Percentiles rank a stretch among this genome's conserved stretches.
phyloP scores from a whole-genome alignment of 1,284 basidiomycete species.

The Tremellales sp. region DNA sequence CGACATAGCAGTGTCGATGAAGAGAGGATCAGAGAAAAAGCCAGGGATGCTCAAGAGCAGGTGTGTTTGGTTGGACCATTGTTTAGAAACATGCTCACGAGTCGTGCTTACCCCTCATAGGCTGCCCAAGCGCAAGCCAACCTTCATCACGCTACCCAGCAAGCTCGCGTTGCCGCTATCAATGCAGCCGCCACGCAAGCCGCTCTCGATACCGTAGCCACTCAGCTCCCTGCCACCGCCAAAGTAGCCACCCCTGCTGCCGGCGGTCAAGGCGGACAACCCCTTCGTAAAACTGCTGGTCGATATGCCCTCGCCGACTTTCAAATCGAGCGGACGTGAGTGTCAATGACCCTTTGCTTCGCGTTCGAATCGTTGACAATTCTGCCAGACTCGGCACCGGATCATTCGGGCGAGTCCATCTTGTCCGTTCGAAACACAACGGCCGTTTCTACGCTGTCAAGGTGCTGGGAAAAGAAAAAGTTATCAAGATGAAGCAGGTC shows the following conservation, averaged over 20 bases:
- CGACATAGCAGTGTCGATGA: conserved; percentile 35
- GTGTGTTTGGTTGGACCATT: conserved; percentile 18
- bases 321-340: conserved; percentile 52
- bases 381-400: conserved; percentile 68
- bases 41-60: conserved; percentile 47
- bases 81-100: background rate
- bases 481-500: conserved; percentile 93
- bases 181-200: conserved; percentile 48
- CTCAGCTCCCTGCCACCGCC: conserved; percentile 14
- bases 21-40: conserved; percentile 45
- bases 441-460: conserved; percentile 92
- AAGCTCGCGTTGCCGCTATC: conserved; percentile 49
- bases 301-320: conserved; percentile 54
- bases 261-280: conserved; percentile 21
- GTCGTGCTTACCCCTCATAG: conserved; percentile 17
- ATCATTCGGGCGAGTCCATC: conserved; percentile 90
- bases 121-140: conserved; percentile 47
- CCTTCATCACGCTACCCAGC: conserved; percentile 47
- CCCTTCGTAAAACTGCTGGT: conserved; percentile 51
- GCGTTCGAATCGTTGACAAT: conserved; percentile 1
- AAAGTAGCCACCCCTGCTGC: conserved; percentile 19
- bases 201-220: conserved; percentile 35
- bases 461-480: conserved; percentile 88
- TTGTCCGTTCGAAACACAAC: conserved; percentile 89
- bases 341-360: background rate